Percentiles rank a stretch among this genome's conserved stretches.
Evolutionary conservation across 2,329 filamentous ascomycete genomes (phyloP).

Genomic region (Cladosporium sp.): DNA sequence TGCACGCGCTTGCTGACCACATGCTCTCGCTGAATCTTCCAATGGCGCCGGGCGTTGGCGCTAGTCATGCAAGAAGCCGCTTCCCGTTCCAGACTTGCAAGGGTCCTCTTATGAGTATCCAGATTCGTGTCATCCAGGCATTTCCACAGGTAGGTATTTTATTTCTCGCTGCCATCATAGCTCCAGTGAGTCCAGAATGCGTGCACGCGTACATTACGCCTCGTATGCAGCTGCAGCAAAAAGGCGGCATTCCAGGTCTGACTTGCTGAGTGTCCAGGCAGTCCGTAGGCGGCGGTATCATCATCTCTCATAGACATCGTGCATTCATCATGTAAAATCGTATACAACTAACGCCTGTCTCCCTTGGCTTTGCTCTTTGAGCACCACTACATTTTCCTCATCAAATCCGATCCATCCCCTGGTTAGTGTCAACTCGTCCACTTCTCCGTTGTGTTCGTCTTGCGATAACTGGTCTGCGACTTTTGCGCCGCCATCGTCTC

Average conservation of each 20-base stretch:
- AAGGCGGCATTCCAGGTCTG: too few species aligned
- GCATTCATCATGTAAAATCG: slow-evolving; percentile 64
- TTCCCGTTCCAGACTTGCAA: too few species aligned
- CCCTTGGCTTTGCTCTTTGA: slow-evolving; percentile 65
- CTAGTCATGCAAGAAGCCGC: background rate
- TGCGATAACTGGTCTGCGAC: too few species aligned
- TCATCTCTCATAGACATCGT: slow-evolving; percentile 1
- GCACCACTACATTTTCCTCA: slow-evolving; percentile 83
- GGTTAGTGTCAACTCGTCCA: slow-evolving; percentile 36
- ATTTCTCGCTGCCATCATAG: too few species aligned
- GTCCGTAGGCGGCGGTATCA: background rate
- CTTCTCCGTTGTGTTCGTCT: background rate
- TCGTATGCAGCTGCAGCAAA: too few species aligned
- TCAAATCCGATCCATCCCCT: slow-evolving; percentile 78
- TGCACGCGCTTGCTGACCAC: too few species aligned
- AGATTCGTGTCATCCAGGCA: too few species aligned
- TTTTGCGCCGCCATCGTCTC: background rate
- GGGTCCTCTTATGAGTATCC: too few species aligned
- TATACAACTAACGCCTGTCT: slow-evolving; percentile 75
- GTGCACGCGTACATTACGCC: too few species aligned
- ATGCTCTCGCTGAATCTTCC: too few species aligned
- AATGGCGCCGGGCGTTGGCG: background rate
- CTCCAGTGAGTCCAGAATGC: too few species aligned
- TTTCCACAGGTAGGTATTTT: too few species aligned
- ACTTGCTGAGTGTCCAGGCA: background rate